Percentiles rank a stretch among this genome's conserved stretches.
Evolutionary conservation across 257 asterid genomes (phyloP).

Genomic region (Penstemon newberryi): DNA sequence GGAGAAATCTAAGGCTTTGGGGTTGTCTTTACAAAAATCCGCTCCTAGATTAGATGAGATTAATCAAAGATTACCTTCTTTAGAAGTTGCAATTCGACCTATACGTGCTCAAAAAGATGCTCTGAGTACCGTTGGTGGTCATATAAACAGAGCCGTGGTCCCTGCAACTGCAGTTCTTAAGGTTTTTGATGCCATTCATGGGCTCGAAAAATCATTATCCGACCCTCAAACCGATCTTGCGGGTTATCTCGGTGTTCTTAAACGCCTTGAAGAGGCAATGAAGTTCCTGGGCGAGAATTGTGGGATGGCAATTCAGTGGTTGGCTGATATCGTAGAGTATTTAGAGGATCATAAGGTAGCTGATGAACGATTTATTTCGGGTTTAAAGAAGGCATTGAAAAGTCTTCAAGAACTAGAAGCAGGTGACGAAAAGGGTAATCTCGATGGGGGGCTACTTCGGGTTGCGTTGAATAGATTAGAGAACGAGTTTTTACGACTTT

Average conservation of each 20-base stretch:
- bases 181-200: slow-evolving; percentile 92
- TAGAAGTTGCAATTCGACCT: slow-evolving; percentile 74
- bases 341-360: slow-evolving; percentile 85
- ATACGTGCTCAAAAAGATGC: slow-evolving; percentile 67
- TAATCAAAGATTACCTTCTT: slow-evolving; percentile 58
- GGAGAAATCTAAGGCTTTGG: slow-evolving; percentile 66
- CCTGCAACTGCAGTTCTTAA: slow-evolving; percentile 93
- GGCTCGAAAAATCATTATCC: slow-evolving; percentile 73
- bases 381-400: slow-evolving; percentile 54
- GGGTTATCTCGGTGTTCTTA: slow-evolving; percentile 72
- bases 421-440: slow-evolving; percentile 61
- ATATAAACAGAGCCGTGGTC: slow-evolving; percentile 82
- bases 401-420: slow-evolving; percentile 53
- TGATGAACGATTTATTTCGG: slow-evolving; percentile 56
- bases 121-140: slow-evolving; percentile 68
- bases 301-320: slow-evolving; percentile 87
- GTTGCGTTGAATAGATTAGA: slow-evolving; percentile 66
- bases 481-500: slow-evolving; percentile 59
- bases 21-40: slow-evolving; percentile 50
- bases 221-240: slow-evolving; percentile 69
- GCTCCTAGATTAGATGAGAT: slow-evolving; percentile 76
- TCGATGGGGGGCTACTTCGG: slow-evolving; percentile 81
- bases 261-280: slow-evolving; percentile 77
- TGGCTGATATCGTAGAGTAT: slow-evolving; percentile 84
- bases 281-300: slow-evolving; percentile 73